Evolutionary conservation across 768 basidiomycete genomes (phyloP).

Genomic region (Pluteus cervinus): DNA sequence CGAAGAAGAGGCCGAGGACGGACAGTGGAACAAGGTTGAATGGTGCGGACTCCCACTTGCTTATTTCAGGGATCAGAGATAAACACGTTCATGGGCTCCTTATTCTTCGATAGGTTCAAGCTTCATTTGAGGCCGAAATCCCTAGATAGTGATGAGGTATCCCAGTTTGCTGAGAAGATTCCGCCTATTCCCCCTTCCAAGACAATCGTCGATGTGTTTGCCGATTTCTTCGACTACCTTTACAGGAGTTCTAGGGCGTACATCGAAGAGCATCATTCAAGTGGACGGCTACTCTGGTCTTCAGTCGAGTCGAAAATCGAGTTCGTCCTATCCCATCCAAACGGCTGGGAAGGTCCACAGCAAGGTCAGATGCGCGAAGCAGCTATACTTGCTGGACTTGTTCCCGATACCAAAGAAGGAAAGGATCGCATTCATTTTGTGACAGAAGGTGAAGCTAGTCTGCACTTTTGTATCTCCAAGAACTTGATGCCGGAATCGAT

Average conservation of each 20-base stretch:
- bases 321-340: slow-evolving; percentile 42
- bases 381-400: slow-evolving; percentile 34
- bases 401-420: slow-evolving; percentile 25
- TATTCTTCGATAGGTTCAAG: slow-evolving; percentile 16
- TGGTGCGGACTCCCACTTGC: no score
- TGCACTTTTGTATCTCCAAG: slow-evolving; percentile 42
- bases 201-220: slow-evolving; percentile 26
- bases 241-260: slow-evolving; percentile 28
- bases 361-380: slow-evolving; percentile 40
- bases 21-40: slow-evolving; percentile 44
- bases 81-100: no score
- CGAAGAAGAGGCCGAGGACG: slow-evolving; percentile 34
- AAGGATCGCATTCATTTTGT: slow-evolving; percentile 41
- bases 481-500: slow-evolving; percentile 28
- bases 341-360: slow-evolving; percentile 44
- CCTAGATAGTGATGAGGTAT: no score
- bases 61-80: no score
- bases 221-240: slow-evolving; percentile 37
- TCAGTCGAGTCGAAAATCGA: slow-evolving; percentile 29
- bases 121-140: slow-evolving; percentile 13
- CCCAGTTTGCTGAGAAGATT: slow-evolving; percentile 3
- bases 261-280: slow-evolving; percentile 31
- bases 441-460: slow-evolving; percentile 54
- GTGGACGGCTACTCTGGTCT: slow-evolving; percentile 31
- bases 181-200: slow-evolving; percentile 28